Conservation (phyloP, 768 basidiomycete genomes). For the Naematelia aurantialba region DNA sequence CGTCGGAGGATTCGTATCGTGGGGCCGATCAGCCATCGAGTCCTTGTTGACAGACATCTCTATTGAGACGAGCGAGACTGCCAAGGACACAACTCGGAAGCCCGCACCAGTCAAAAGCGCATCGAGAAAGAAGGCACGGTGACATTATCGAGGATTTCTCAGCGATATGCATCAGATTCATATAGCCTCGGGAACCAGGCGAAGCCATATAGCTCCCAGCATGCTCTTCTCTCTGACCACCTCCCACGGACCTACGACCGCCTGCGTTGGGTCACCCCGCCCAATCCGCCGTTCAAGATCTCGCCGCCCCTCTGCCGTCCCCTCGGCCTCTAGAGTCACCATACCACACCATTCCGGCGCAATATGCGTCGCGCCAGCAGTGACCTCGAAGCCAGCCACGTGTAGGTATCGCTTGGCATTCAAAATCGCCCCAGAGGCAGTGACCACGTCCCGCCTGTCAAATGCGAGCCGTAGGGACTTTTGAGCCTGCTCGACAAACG, state of each 20-base stretch:
- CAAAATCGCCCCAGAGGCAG: conserved; percentile 42
- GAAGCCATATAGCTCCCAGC: conserved; percentile 48
- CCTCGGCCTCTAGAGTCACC: conserved; percentile 49
- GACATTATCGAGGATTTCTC: neutral
- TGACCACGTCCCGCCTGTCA: conserved; percentile 47
- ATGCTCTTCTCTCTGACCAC: conserved; percentile 47
- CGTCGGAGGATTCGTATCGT: conserved; percentile 16
- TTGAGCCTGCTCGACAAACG: conserved; percentile 34
- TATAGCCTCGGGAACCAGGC: conserved; percentile 24
- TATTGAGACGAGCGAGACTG: neutral
- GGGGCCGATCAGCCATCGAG: conserved; percentile 20
- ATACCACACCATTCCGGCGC: conserved; percentile 47
- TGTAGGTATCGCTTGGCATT: conserved; percentile 50
- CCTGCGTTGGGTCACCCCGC: conserved; percentile 15
- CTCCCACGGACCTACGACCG: conserved; percentile 47
- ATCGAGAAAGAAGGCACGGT: conserved; percentile 6
- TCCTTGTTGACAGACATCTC: neutral
- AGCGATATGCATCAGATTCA: conserved; percentile 1
- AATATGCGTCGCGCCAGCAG: conserved; percentile 9
- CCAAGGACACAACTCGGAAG: neutral
- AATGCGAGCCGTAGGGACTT: conserved; percentile 42
- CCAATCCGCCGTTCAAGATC: conserved; percentile 43
- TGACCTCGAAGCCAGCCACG: conserved; percentile 47
- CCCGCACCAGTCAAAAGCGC: conserved; percentile 1
- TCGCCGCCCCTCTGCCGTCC: conserved; percentile 47